Evolutionary conservation across 441 rosid genomes (phyloP), one percentile per base, ranked within the genome.

Genomic region (Arabidopsis lyrata): DNA sequence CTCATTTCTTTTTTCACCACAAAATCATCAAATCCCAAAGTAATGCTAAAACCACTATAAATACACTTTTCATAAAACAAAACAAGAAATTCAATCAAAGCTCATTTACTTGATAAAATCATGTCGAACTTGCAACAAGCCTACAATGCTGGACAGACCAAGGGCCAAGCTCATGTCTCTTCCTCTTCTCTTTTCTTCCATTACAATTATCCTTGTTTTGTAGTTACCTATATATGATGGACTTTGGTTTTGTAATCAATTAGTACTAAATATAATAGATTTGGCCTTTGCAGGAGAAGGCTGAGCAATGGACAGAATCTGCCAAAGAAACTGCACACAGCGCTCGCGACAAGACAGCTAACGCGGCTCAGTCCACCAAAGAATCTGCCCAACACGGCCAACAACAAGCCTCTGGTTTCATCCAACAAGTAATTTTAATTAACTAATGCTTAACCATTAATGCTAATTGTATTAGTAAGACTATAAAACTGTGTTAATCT

Each of bases 71-170:
- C 48, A 29, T 12, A 8, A 14, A 22, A 57, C 24, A 48, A 74
- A 47, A 16, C 18, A n/a, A 53, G 13, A 3, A 2, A 63, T 48
- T 42, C 13, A 68, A 61, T 32, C 39, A 54, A 62, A 68, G 32
- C 32, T 54, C 49, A 42, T 16, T 66, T 8, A 20, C 6, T 66
- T 54, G 29, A 67, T 16, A 39, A 39, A 31, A 59, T 20, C 62
- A 75, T 75, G 79, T 75, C 79, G 50, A 75, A 75, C 78, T 59
- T 75, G 63, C 80, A 79, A 41, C 75, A 79, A 66, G 59, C 79
- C 0, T 61, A 53, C 77, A 66, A 66, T 2, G 79, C 82, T 60
- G 79, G 74, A n/a, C 77, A 75, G 68, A 55, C 80, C 74, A 55
- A 44, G 20, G 80, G 74, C 68, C 66, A 75, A 53, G 39, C 77